Conservation (phyloP, 768 basidiomycete genomes). For the Hypholoma sublateritium region DNA sequence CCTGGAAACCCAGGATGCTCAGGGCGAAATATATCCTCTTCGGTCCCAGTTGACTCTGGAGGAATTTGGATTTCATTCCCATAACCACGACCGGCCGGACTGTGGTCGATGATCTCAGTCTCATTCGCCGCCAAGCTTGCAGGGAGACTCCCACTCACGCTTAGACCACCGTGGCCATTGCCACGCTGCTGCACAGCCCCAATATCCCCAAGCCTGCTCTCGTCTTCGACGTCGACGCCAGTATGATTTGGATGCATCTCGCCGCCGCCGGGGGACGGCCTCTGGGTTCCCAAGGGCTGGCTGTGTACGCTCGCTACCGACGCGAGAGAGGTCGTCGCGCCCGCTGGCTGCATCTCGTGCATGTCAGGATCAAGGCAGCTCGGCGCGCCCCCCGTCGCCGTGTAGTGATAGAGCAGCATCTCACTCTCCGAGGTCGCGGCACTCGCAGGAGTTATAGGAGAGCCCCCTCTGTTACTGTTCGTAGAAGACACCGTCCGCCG, state of each 20-base stretch:
- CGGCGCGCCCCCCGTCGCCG: neutral
- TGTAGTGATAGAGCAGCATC: neutral
- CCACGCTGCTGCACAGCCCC: conserved; percentile 6
- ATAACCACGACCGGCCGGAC: neutral
- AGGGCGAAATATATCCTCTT: no score
- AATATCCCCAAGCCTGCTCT: neutral
- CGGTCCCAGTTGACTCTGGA: no score
- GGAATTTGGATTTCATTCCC: no score
- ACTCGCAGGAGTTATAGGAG: neutral
- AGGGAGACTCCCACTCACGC: neutral
- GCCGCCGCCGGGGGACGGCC: neutral
- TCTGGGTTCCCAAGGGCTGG: neutral
- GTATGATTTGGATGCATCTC: neutral
- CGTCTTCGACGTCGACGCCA: neutral
- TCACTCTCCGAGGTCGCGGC: neutral
- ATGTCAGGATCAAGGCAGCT: neutral
- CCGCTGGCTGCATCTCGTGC: neutral
- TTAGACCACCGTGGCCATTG: neutral
- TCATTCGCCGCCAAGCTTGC: neutral
- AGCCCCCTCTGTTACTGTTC: neutral
- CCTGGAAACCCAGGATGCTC: no score
- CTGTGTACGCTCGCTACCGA: neutral
- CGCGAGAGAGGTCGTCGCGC: neutral
- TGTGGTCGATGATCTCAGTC: neutral
- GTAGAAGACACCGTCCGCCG: neutral